Conservation (phyloP, 805 yeast species). For the Ogataea pini region DNA sequence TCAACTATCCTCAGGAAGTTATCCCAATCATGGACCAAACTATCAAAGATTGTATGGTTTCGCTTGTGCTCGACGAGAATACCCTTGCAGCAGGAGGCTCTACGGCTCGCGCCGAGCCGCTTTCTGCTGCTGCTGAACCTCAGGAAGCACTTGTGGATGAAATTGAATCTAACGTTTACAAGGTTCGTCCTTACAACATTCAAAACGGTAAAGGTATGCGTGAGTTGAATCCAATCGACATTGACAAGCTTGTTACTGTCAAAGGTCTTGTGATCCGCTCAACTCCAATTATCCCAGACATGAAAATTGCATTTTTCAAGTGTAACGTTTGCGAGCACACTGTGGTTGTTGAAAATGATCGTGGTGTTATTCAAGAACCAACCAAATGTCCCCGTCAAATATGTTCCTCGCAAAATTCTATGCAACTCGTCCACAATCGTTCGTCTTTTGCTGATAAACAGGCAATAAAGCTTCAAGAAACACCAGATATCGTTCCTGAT, state of each 20-base stretch:
- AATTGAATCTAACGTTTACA: constrained; percentile 78
- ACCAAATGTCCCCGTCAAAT: constrained; percentile 85
- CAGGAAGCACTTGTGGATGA: constrained; percentile 56
- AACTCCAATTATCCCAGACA: constrained; percentile 92
- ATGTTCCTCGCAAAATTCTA: constrained; percentile 80
- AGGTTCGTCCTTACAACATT: constrained; percentile 86
- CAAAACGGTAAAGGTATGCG: constrained; percentile 79
- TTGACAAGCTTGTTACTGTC: constrained; percentile 86
- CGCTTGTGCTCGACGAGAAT: constrained; percentile 58
- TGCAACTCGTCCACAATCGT: constrained; percentile 89
- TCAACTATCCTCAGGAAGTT: constrained; percentile 94
- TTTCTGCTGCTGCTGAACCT: constrained; percentile 14
- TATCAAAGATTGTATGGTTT: constrained; percentile 83
- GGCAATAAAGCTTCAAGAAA: constrained; percentile 87
- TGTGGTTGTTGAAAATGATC: constrained; percentile 84
- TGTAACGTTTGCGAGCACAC: constrained; percentile 96
- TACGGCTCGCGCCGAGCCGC: background rate
- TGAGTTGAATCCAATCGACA: constrained; percentile 90
- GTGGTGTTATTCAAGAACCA: constrained; percentile 95
- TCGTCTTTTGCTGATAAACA: constrained; percentile 94
- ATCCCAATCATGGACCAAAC: constrained; percentile 98
- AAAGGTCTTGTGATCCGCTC: constrained; percentile 90
- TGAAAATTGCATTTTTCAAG: constrained; percentile 95
- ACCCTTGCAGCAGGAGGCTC: constrained; percentile 10
- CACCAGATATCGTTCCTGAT: constrained; percentile 84